Evolutionary conservation across 306 rosid species (phyloP), one percentile per base, ranked within the genome.

Genomic region (Oemleria cerasiformis): DNA sequence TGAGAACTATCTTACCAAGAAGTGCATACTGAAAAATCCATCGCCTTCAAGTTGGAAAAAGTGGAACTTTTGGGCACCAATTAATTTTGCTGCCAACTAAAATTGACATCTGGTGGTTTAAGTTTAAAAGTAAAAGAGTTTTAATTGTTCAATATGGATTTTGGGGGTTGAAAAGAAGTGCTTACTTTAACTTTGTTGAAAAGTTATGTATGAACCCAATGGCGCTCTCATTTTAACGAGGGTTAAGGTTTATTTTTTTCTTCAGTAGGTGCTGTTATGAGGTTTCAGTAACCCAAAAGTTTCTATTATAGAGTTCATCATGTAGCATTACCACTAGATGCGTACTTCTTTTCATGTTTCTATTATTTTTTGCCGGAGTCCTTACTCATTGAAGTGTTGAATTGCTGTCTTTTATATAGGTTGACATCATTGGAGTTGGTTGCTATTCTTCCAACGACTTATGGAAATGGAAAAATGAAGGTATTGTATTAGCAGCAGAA

Each of bases 391-490:
- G 25, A 65, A 17, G 30, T 41, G 42, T 8, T 64, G 15, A 70
- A 7, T 43, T 5, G 45, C 9, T n/a, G 10, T 65, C 25, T 47
- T 10, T 41, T 47, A 3, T 65, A 73, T 77, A 91, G 99, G 99
- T 95, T 64, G 99, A 95, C 89, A 85, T 95, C 60, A 85, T 92
- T 70, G 99, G 99, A 78, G 97, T 95, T 41, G 87, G 99, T 66
- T 95, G 99, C 87, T 95, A 95, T 81, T 95, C 99, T 59, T 95
- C 99, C 54, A 91, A 81, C 77, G 96, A 95, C 86, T 78, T 95
- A 59, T 92, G 97, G 99, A 85, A 86, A 64, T 95, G 99, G 99
- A 95, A 86, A 76, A 92, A 88, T 41, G 96, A 95, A 80, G 99
- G 99, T 51, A 79, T 95, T 59, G 99, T 92, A 65, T 85, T 95